These are phyloP conservation scores for Fusarium bulbicola DNA, from an alignment of 2,329 filamentous ascomycete genomes.

Conservation along the genomic window DNA sequence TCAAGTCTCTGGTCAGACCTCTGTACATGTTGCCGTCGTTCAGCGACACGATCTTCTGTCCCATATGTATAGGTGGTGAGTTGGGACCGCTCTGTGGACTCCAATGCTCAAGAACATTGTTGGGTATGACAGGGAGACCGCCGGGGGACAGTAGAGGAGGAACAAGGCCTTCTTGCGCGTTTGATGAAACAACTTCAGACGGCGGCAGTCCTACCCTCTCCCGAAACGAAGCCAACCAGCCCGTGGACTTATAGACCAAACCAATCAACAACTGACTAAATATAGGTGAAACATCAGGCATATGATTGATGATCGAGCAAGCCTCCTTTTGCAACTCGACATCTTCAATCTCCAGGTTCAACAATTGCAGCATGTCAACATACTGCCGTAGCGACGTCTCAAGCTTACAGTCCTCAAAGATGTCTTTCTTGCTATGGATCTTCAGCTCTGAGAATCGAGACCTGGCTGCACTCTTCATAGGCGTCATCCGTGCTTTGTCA, in stretches of 20 bases:
- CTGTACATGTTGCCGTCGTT: conserved; percentile 20
- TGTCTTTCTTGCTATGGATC: conserved; percentile 41
- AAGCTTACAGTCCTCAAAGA: conserved; percentile 43
- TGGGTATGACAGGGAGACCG: not conserved
- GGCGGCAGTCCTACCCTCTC: not conserved
- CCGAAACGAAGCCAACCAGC: conserved; percentile 18
- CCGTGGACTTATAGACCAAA: conserved; percentile 2
- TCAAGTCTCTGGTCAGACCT: conserved; percentile 26
- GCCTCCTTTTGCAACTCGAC: conserved; percentile 30
- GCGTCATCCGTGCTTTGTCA: conserved; percentile 34
- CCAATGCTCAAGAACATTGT: no score
- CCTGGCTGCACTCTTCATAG: conserved; percentile 36
- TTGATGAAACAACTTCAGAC: not conserved
- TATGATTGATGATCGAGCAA: conserved; percentile 13
- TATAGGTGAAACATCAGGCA: conserved; percentile 16
- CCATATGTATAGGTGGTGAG: fast-evolving
- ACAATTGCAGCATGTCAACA: conserved; percentile 1
- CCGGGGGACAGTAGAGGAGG: not conserved
- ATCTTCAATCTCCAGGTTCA: conserved; percentile 8
- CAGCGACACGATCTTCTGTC: not conserved
- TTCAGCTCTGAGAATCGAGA: conserved; percentile 29
- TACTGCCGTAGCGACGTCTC: conserved; percentile 32
- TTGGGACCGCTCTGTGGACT: fast-evolving
- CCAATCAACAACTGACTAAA: conserved; percentile 16
- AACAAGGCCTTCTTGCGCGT: not conserved